Evolutionary conservation across 352 stramenopile genomes (phyloP), one percentile per base, ranked within the genome.

Genomic region (Plasmopara viticola): DNA sequence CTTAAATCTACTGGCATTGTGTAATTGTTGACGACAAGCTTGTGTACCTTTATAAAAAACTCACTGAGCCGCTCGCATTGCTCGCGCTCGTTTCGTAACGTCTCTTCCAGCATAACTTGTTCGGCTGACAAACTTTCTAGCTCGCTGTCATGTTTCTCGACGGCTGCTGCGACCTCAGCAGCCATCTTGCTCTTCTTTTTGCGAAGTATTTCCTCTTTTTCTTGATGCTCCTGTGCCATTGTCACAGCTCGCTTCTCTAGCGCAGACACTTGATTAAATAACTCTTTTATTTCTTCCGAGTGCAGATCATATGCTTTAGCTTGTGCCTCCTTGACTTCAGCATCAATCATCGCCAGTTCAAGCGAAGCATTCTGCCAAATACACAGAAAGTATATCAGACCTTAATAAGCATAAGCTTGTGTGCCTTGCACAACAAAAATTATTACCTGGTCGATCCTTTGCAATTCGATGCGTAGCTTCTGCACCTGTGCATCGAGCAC

Each of bases 121-220:
- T 86, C 75, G 3, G 53, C 60, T 44, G 82, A 69, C 44, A 91
- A 75, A 5, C 60, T 56, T 12, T 71, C 57, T 77, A 95, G 90
- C 48, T 92, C 84, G 1, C 34, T 28, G 60, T 92, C 82, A 55
- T 89, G 93, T 51, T 86, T 87, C 29, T 87, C 82, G 9, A 94
- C 75, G 18, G 87, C 63, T 14, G 45, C 51, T 12, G 75, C 73
- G 6, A 92, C 71, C 54, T 95, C 86, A 8, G 70, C 59, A 15
- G 83, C 83, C 37, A 77, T 78, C 45, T 92, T 92, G 64, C 68
- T 84, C 51, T 94, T 93, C 57, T 77, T 80, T 53, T 94, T 94
- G 34, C 78, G 78, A 29, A 94, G 64, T 15, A 56, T 35, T 17
- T 90, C 83, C 41, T 95, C 86, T 48, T 82, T 71, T 56, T 95